Conservation (phyloP, 441 rosid species). For the Dalechampia spathulata region DNA sequence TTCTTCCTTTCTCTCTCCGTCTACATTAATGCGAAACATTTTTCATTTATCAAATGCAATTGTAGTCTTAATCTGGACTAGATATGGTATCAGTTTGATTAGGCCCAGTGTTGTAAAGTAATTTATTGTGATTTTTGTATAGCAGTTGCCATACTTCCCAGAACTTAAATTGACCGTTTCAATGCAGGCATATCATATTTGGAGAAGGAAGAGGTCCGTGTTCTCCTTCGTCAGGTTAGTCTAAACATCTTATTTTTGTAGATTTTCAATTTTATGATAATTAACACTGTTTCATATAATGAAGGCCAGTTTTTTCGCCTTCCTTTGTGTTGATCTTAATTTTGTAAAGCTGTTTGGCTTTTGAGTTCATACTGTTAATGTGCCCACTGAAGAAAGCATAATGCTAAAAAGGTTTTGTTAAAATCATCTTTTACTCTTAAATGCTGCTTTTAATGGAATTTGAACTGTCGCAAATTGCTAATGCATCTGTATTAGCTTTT, state of each 20-base stretch:
- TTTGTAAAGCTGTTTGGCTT: not conserved
- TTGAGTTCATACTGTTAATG: not conserved
- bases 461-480: not conserved
- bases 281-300: no score
- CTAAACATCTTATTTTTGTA: constrained; percentile 7
- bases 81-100: not conserved
- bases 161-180: constrained; percentile 7
- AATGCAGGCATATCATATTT: constrained; percentile 68
- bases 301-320: not conserved
- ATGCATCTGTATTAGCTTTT: not conserved
- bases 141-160: constrained; percentile 14
- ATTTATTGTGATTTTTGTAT: constrained; percentile 12
- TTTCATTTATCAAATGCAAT: no score
- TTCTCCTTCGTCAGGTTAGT: constrained; percentile 80
- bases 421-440: not conserved
- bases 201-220: constrained; percentile 95
- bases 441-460: not conserved
- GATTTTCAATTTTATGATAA: not conserved
- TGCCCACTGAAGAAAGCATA: not conserved
- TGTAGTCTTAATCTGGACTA: no score
- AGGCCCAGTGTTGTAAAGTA: not conserved
- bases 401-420: not conserved
- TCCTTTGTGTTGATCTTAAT: not conserved
- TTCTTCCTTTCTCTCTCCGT: no score
- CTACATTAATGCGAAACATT: no score